Base-by-base conservation (phyloP, 306 rosid genomes). In the Prinsepia uniflora region DNA sequence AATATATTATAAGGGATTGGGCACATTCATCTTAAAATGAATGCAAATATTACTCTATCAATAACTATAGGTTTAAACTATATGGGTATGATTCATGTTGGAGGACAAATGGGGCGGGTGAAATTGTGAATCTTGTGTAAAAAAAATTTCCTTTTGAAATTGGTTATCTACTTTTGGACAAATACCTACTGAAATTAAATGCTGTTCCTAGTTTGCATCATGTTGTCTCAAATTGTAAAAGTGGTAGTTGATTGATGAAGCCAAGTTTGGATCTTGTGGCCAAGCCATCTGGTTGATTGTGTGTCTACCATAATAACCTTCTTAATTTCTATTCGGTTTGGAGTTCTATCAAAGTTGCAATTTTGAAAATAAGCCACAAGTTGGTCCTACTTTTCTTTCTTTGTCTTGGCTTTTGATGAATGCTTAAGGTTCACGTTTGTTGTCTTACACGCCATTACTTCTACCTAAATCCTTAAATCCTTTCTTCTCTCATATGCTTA, bases 161-260 rank as follows among this genome's bases (percentile, higher is more conserved):
- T 24, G 30, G 1, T 24, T 2, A 24, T 24, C 74, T 70, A 19
- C 3, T 56, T 44, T 41, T 68, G 48, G 75, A 55, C 75, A 81
- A 53, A 72, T 17, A 72, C 75, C 75, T 54, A 61, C 70, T 9
- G 7, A 41, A 43, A 64, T 63, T 73, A 46, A 69, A 68, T 77
- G 76, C 20, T 22, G 70, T 56, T 58, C n/a, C 46, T 66, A 22
- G 2, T 47, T 44, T 22, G 41, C 55, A 24, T 68, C 34, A 58
- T 56, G 74, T 57, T 44, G 56, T 72, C 42, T 53, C n/a, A 59
- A 67, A 49, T 71, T 47, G 43, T 49, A 10, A 10, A 18, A 20
- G 76, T 75, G 67, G 71, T 64, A 4, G 77, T 64, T 58, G 71
- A 12, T 65, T 47, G 40, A 67, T 70, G 73, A 64, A 75, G 56